A percentile compares a stretch with the other conserved stretches of the same genome.
phyloP scores from a whole-genome alignment of 768 basidiomycete species.

The Steccherinum ochraceum region DNA sequence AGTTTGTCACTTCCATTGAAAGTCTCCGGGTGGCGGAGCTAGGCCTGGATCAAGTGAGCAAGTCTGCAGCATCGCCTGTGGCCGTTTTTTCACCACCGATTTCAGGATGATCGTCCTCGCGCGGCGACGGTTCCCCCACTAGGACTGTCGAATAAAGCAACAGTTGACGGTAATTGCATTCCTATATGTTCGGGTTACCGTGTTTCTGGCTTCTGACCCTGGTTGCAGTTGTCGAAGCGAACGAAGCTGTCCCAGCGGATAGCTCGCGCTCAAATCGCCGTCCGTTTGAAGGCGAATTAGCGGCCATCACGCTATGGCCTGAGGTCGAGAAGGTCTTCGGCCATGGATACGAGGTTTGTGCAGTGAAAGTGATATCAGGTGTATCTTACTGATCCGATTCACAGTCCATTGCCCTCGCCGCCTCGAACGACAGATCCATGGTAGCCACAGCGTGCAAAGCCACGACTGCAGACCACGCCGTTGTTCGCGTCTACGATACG shows the following conservation, averaged over 20 bases:
- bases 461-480: constrained; percentile 82
- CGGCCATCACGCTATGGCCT: constrained; percentile 88
- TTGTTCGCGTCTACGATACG: constrained; percentile 77
- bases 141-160: constrained; percentile 90
- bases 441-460: constrained; percentile 92
- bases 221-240: background rate
- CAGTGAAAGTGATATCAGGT: constrained; percentile 6
- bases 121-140: constrained; percentile 91
- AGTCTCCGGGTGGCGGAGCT: constrained; percentile 43
- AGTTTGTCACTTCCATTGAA: constrained; percentile 65
- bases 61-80: too few relatives aligned
- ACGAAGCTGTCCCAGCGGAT: background rate
- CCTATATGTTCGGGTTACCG: background rate
- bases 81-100: background rate
- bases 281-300: constrained; percentile 89
- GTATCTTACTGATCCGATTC: background rate
- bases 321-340: constrained; percentile 96
- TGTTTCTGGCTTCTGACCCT: background rate
- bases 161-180: constrained; percentile 50
- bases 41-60: constrained; percentile 43
- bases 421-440: constrained; percentile 61
- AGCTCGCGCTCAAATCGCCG: constrained; percentile 20
- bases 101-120: constrained; percentile 54
- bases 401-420: constrained; percentile 75
- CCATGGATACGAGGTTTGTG: constrained; percentile 96